Base-by-base conservation (phyloP, 2,329 filamentous ascomycete species). In the Penicillium hordei region DNA sequence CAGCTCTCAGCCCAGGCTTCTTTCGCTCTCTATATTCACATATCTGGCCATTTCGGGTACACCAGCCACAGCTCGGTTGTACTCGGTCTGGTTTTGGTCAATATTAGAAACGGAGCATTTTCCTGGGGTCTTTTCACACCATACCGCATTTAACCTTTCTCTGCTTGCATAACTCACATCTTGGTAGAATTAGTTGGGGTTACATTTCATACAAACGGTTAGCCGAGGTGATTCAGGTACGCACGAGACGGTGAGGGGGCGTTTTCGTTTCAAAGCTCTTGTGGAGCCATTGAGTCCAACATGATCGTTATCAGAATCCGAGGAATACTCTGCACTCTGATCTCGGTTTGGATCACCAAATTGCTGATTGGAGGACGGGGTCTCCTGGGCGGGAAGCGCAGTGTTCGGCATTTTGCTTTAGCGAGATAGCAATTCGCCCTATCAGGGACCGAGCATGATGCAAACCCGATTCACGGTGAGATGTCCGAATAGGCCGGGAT, bases 21-120 rank as follows among this genome's bases (percentile, higher is more conserved):
- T 89, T 89, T 42, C 87, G 80, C 66, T 89, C 87, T 60, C 84
- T 85, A 70, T 90, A 90, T 70, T 88, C 84, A 70, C 87, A 90
- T 42, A 80, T 65, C 62, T 88, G 84, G 57, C 82, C 82, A 72
- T 90, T 89, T 50, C 87, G 83, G 49, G 84, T 75, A 70, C 87
- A 90, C 87, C 87, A 90, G 23, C 86, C 86, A 73, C 87, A 90
- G n/a, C 82, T 81, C 2, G 83, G 83, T 65, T 84, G 82, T 34
- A 78, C 76, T 55, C 82, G 80, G 66, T 85, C 77, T 75, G 57
- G 59, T 25, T 25, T 36, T 17, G 12, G 31, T 51, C 48, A 33
- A 58, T 60, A 58, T 59, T 52, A 64, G 27, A 57, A 53, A 36
- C 2, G 3, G 10, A 23, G 31, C 4, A 17, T 38, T 27, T 29